Evolutionary conservation across 345 rosid species (phyloP).

Genomic region (Sonneratia alba): DNA sequence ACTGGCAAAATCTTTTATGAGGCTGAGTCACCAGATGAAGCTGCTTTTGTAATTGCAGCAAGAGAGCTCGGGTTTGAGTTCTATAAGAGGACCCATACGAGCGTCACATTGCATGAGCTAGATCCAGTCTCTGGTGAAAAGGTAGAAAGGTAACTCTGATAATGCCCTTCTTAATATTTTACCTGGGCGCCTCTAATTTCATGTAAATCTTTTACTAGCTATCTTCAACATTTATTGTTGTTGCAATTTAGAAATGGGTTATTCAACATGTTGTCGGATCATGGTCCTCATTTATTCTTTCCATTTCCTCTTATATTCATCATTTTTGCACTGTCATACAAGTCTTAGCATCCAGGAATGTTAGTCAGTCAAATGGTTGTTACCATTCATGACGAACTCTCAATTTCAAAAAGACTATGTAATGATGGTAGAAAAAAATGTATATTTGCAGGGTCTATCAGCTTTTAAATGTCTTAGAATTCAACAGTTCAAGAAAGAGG

Average conservation of each 20-base stretch:
- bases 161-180: neutral
- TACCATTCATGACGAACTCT: neutral
- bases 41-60: slow-evolving; percentile 88
- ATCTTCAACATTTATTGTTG: neutral
- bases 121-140: slow-evolving; percentile 36
- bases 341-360: neutral
- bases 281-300: too few relatives aligned
- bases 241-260: neutral
- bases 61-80: slow-evolving; percentile 85
- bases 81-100: slow-evolving; percentile 54
- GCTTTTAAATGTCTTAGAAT: slow-evolving; percentile 68
- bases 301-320: too few relatives aligned
- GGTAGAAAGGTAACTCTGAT: slow-evolving; percentile 47
- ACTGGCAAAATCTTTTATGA: slow-evolving; percentile 51
- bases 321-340: neutral
- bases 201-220: neutral
- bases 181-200: neutral
- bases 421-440: neutral
- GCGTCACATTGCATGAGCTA: slow-evolving; percentile 41
- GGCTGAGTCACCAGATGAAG: slow-evolving; percentile 94
- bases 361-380: neutral
- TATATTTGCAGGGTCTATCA: slow-evolving; percentile 49
- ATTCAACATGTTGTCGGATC: neutral
- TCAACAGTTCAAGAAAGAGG: slow-evolving; percentile 70
- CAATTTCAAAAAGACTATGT: neutral